Evolutionary conservation across 345 rosid genomes (phyloP), one percentile per base, ranked within the genome.

Genomic region (Geranium brycei): DNA sequence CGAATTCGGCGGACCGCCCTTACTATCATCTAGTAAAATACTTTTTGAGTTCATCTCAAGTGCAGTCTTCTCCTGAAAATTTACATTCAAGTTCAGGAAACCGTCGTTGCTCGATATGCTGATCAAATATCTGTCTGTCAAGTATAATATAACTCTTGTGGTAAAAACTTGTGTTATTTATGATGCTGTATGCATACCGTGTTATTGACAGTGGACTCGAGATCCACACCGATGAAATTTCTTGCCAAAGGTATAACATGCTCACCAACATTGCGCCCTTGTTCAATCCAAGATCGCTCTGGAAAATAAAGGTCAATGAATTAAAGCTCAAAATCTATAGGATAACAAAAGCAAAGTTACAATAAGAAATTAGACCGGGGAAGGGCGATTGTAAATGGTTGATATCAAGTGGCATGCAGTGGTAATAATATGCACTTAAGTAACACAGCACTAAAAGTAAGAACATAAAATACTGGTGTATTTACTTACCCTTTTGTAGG

Each of bases 261-360:
- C 79, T 95, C 99, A 18, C 97, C 99, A 51, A 91, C 84, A 63
- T 75, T 80, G 66, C 70, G 78, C 62, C 99, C 96, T 81, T 91
- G 86, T 63, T 91, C 96, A 38, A 91, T 85, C 95, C 93, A 95
- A 6, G 82, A 73, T 66, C 95, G 83, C 69, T 91, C 99, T 95
- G 79, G 18, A 60, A 41, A 68, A 72, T 6, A 17, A 17, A 3
- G 62, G 28, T 8, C 30, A 57, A 19, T 11, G 18, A 5, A 59
- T 4, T 59, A 17, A 58, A 32, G 23, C 13, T n/a, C 28, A 28
- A 19, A 64, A 53, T 14, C 60, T 18, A 11, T 0, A 13, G 53
- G 1, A 13, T 47, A 47, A 8, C 67, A 55, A 31, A 31, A n/a
- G 32, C 18, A 17, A 7, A 38, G 17, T 17, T 41, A 15, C 41